Evolutionary conservation across 345 rosid genomes (phyloP), one percentile per base, ranked within the genome.

Genomic region (Turnera subulata): DNA sequence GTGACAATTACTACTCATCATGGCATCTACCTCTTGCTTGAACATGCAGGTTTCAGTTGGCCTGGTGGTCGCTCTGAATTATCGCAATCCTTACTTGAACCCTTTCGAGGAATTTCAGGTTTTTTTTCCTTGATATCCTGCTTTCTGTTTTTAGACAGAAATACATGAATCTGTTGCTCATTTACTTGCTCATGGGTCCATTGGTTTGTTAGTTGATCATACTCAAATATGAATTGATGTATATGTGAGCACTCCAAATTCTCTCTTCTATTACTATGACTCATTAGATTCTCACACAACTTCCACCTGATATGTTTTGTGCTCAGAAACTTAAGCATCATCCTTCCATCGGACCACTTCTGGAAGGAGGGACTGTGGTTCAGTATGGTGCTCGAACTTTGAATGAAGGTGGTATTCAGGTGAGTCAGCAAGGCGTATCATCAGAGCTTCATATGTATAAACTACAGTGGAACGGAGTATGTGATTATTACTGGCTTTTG

Each of bases 401-500:
- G 69, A 92, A 92, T 47, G 98, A 92, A 82, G 96, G 98, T 63
- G 98, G 98, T 63, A 76, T 92, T 67, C 98, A 92, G 93, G 98
- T 89, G 81, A 69, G 85, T 68, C 49, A 18, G 48, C 17, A 55
- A 44, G 11, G 18, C 44, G 6, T 40, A 20, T 9, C 17, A 25
- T 35, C 0, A 6, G 1, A 6, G 12, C 9, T 38, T n/a, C 4
- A 11, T 46, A 8, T 58, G 47, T 7, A 46, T 15, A 52, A 44
- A 42, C n/a, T n/a, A n/a, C n/a, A n/a, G n/a, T n/a, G 18, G 12
- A 14, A 25, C 11, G 45, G n/a, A 40, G 2, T 3, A 40, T 40
- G n/a, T 54, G 42, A 43, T 18, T 19, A 25, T n/a, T 43, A 20
- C 37, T 23, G 17, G 26, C 32, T 11, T 14, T 29, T 29, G 35